Conservation (phyloP, 2,329 filamentous ascomycete genomes). For the Ophiostoma populinum region DNA sequence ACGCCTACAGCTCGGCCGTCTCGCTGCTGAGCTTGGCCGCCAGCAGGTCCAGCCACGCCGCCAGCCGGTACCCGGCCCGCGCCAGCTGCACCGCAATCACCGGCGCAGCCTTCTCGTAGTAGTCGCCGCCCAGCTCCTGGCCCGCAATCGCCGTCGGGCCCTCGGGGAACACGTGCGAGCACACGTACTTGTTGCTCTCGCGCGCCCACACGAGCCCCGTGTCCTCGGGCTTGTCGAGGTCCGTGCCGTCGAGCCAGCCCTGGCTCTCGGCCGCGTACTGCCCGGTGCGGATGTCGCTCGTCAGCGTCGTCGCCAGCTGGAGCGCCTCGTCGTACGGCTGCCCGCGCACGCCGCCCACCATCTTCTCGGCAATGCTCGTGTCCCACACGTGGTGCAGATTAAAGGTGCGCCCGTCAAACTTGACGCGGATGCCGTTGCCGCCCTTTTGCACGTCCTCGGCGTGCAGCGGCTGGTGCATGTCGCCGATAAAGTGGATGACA, state of each 20-base stretch:
- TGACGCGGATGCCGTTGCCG: conserved; percentile 51
- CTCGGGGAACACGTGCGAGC: conserved; percentile 44
- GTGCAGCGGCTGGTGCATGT: conserved; percentile 53
- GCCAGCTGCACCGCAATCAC: conserved; percentile 51
- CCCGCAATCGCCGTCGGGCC: conserved; percentile 39
- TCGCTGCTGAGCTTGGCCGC: conserved; percentile 20
- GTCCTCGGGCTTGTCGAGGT: conserved; percentile 32
- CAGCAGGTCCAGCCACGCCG: conserved; percentile 48
- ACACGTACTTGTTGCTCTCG: conserved; percentile 46
- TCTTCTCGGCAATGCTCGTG: conserved; percentile 47
- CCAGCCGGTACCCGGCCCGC: conserved; percentile 51
- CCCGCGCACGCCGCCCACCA: conserved; percentile 38
- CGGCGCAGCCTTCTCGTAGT: conserved; percentile 45
- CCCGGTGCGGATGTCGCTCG: conserved; percentile 35
- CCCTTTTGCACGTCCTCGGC: conserved; percentile 45
- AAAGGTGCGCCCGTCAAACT: conserved; percentile 35
- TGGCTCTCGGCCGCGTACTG: conserved; percentile 32
- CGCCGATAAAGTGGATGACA: conserved; percentile 50
- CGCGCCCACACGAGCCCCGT: conserved; percentile 47
- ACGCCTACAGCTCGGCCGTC: conserved; percentile 12
- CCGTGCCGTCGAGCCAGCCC: conserved; percentile 37
- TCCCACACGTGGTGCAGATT: conserved; percentile 66
- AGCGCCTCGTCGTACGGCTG: conserved; percentile 31
- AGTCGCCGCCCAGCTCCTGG: conserved; percentile 39
- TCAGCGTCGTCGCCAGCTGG: conserved; percentile 39